phyloP scores from a whole-genome alignment of 2,329 filamentous ascomycete genomes.

The Colletotrichum sp. region DNA sequence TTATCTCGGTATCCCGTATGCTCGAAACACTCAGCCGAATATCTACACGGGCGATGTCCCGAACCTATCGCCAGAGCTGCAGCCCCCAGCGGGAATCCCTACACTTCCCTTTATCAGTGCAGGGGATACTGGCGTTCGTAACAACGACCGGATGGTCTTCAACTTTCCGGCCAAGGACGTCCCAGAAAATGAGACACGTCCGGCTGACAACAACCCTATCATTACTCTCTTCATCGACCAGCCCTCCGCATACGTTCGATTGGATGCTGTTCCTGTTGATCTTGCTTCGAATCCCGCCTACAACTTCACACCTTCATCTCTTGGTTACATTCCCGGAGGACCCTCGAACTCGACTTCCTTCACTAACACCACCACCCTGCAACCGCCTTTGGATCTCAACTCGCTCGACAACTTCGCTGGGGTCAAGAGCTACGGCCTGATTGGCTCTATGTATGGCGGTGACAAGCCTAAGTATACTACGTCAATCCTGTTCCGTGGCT shows the following conservation, averaged over 20 bases:
- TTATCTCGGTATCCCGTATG: conserved; percentile 4
- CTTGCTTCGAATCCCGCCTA: background rate
- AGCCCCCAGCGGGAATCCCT: background rate
- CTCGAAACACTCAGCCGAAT: background rate
- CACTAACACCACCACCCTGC: background rate
- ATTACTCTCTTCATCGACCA: background rate
- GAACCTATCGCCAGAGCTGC: background rate
- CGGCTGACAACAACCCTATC: background rate
- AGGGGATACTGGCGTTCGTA: background rate
- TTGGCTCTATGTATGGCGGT: conserved; percentile 4
- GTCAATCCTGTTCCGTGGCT: conserved; percentile 2
- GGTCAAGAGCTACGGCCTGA: conserved; percentile 4
- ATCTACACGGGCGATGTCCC: background rate
- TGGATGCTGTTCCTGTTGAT: conserved; percentile 2
- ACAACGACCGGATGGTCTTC: background rate
- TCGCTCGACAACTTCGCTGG: background rate
- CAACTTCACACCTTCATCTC: background rate
- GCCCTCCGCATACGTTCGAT: background rate
- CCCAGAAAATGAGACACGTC: background rate
- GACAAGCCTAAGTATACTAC: background rate
- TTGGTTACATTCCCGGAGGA: background rate
- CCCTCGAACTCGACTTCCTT: background rate
- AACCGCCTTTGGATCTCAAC: background rate
- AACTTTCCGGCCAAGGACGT: conserved; percentile 6
- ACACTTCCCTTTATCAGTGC: background rate